Conservation (phyloP, 2,329 filamentous ascomycete species). For the Fusarium sp. region DNA sequence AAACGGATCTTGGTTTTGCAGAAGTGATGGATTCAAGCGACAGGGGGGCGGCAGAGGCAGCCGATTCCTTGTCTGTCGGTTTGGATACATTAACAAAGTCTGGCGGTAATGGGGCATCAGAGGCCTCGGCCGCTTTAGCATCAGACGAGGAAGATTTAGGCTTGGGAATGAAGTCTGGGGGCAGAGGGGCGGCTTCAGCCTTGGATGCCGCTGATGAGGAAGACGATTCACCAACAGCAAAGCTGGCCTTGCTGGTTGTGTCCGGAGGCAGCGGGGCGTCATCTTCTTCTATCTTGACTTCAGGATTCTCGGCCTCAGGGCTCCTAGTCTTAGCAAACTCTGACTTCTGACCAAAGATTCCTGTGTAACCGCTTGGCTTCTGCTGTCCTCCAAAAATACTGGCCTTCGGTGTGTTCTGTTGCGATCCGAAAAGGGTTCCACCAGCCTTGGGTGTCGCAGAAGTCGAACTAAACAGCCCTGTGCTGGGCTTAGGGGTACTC, state of each 20-base stretch:
- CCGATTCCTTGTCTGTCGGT: slow-evolving; percentile 15
- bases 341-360: slow-evolving; percentile 37
- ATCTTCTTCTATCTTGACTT: slow-evolving; percentile 48
- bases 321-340: slow-evolving; percentile 19
- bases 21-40: slow-evolving; percentile 24
- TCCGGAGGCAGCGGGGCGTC: slow-evolving; percentile 62
- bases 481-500: slow-evolving; percentile 27
- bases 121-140: slow-evolving; percentile 12
- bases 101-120: slow-evolving; percentile 45
- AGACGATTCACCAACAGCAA: slow-evolving; percentile 59
- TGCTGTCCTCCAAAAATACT: slow-evolving; percentile 33
- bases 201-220: slow-evolving; percentile 58
- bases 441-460: slow-evolving; percentile 43
- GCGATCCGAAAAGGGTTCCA: slow-evolving; percentile 31
- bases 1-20: slow-evolving; percentile 23
- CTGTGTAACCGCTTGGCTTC: slow-evolving; percentile 34
- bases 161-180: slow-evolving; percentile 49
- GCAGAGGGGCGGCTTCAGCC: slow-evolving; percentile 51
- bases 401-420: slow-evolving; percentile 34
- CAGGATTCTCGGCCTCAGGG: slow-evolving; percentile 40
- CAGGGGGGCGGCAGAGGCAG: slow-evolving; percentile 15
- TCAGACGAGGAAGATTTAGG: slow-evolving; percentile 26
- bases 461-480: slow-evolving; percentile 33
- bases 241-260: slow-evolving; percentile 61
- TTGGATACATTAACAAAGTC: slow-evolving; percentile 41